Conservation (phyloP, 2,329 filamentous ascomycete genomes). For the Ophiocordyceps australis region DNA sequence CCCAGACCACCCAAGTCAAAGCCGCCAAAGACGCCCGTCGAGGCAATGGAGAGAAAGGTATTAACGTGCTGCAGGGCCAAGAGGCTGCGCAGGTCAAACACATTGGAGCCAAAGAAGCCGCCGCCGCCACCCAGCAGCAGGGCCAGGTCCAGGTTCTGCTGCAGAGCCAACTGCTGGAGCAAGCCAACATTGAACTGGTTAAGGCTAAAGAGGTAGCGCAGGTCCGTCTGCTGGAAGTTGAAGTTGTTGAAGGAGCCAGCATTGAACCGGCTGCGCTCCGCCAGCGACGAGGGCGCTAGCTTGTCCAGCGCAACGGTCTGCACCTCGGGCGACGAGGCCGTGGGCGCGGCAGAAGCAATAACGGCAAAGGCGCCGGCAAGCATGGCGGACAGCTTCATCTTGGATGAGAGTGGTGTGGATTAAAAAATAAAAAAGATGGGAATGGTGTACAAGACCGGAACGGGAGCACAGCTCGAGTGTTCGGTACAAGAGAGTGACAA, state of each 20-base stretch:
- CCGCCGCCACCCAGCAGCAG: too few relatives aligned
- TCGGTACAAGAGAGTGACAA: conserved; percentile 4
- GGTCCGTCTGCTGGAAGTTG: conserved; percentile 18
- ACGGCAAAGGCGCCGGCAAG: conserved; percentile 24
- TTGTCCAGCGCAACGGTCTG: conserved; percentile 15
- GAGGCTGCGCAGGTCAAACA: conserved; percentile 20
- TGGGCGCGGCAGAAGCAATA: conserved; percentile 23
- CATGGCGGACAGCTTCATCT: conserved; percentile 28
- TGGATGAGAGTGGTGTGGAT: background rate
- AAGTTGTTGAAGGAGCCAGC: conserved; percentile 20
- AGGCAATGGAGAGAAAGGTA: conserved; percentile 15
- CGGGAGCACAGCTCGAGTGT: conserved; percentile 3
- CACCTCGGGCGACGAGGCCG: conserved; percentile 7
- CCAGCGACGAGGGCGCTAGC: too few relatives aligned
- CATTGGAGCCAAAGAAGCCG: conserved; percentile 18
- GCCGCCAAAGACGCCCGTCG: conserved; percentile 11
- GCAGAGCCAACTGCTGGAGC: conserved; percentile 17
- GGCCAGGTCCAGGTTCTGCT: conserved; percentile 26
- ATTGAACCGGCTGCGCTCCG: conserved; percentile 17
- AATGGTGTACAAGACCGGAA: too few relatives aligned
- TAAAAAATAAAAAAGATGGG: background rate
- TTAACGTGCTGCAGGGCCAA: conserved; percentile 22
- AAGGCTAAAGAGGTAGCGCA: conserved; percentile 26
- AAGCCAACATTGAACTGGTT: conserved; percentile 25
- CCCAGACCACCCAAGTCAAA: conserved; percentile 13